Percentiles rank a stretch among this genome's conserved stretches.
Evolutionary conservation across 2,329 filamentous ascomycete species (phyloP).

Genomic region (Rhynchosporium graminicola): DNA sequence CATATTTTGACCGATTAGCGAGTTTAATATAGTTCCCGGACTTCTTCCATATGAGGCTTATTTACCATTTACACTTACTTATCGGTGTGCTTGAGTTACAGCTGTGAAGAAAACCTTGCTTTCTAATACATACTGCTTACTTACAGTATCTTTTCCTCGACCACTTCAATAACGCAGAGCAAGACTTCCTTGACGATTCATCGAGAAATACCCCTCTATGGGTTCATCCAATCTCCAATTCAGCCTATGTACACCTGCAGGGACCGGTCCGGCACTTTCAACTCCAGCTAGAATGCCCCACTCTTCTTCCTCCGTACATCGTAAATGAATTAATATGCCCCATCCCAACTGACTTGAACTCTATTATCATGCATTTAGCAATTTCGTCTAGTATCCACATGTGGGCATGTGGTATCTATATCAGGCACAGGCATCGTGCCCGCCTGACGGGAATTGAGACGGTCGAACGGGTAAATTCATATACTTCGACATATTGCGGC

Average conservation of each 20-base stretch:
- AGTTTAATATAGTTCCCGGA: too few species aligned
- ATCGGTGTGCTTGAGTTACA: too few species aligned
- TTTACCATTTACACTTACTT: too few species aligned
- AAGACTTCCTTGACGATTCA: too few species aligned
- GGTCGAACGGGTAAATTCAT: constrained; percentile 1
- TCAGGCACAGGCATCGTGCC: not conserved
- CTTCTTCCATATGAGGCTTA: too few species aligned
- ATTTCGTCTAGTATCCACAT: not conserved
- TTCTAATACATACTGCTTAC: too few species aligned
- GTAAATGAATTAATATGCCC: not conserved
- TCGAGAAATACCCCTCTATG: not conserved
- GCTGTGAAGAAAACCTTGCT: too few species aligned
- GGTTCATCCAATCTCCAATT: not conserved
- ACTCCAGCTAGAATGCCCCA: not conserved
- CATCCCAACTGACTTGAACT: too few species aligned
- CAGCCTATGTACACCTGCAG: constrained; percentile 6
- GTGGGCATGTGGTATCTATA: not conserved
- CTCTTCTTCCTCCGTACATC: not conserved
- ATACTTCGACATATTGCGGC: not conserved
- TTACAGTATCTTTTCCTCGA: too few species aligned
- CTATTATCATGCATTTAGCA: too few species aligned
- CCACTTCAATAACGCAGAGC: too few species aligned
- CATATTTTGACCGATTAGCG: too few species aligned
- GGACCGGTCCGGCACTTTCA: not conserved
- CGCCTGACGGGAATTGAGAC: not conserved